Evolutionary conservation across 352 stramenopile species (phyloP).

Genomic region (Phytophthora hybrid): DNA sequence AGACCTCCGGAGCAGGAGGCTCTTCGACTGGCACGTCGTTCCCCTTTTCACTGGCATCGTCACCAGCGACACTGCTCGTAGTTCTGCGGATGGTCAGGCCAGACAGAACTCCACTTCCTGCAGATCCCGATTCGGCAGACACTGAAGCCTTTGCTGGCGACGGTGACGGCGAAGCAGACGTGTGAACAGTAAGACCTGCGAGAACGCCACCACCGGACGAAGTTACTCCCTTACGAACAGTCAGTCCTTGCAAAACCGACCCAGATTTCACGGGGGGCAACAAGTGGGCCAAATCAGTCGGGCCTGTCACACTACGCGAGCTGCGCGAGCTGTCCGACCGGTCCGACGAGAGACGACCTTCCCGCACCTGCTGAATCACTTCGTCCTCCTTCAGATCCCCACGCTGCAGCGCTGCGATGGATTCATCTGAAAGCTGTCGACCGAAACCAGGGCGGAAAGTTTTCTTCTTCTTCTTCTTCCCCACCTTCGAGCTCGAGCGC

Average conservation of each 20-base stretch:
- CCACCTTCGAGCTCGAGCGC: constrained; percentile 51
- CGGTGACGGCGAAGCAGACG: constrained; percentile 44
- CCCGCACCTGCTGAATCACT: constrained; percentile 54
- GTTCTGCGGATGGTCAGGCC: constrained; percentile 58
- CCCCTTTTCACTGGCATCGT: constrained; percentile 23
- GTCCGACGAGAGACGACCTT: constrained; percentile 38
- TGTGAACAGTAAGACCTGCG: constrained; percentile 74
- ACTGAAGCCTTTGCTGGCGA: constrained; percentile 34
- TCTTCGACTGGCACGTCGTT: constrained; percentile 28
- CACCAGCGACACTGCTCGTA: constrained; percentile 25
- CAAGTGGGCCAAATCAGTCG: constrained; percentile 74
- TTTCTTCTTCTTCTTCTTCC: constrained; percentile 89
- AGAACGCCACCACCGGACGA: constrained; percentile 56
- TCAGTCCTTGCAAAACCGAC: constrained; percentile 74
- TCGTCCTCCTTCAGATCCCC: constrained; percentile 83
- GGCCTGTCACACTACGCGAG: constrained; percentile 43
- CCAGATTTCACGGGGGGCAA: constrained; percentile 63
- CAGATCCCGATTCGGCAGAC: constrained; percentile 31
- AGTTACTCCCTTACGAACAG: constrained; percentile 49
- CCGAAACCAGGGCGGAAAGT: constrained; percentile 86
- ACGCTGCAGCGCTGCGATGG: constrained; percentile 75
- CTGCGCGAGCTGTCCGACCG: constrained; percentile 39
- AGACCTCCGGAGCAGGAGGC: constrained; percentile 22
- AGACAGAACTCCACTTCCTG: constrained; percentile 51
- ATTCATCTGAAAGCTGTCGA: constrained; percentile 86